phyloP scores from a whole-genome alignment of 164 flowering plant genomes.

The Magnolia kwangsiensis region DNA sequence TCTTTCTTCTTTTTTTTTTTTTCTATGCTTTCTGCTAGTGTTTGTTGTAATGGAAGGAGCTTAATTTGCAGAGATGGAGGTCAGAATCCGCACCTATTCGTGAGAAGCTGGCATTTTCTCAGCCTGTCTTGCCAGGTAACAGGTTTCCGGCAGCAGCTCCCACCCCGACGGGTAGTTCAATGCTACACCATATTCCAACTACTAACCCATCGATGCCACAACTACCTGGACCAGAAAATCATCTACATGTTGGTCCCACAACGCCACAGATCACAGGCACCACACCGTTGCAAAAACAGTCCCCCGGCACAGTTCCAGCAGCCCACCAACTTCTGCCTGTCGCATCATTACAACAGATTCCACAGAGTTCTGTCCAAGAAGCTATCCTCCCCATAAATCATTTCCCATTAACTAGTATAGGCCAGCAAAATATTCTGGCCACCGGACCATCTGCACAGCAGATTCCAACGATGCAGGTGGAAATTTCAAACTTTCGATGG shows the following conservation, averaged over 20 bases:
- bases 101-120: constrained; percentile 23
- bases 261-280: not conserved
- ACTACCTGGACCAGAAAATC: not conserved
- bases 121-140: constrained; percentile 18
- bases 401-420: constrained; percentile 7
- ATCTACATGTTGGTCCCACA: constrained; percentile 9
- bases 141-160: constrained; percentile 6
- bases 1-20: constrained; percentile 4
- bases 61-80: constrained; percentile 56
- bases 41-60: not conserved
- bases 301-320: not conserved
- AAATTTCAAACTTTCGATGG: constrained; percentile 16
- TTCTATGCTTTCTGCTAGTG: not conserved
- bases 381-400: constrained; percentile 14
- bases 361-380: constrained; percentile 10
- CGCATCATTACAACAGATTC: constrained; percentile 12
- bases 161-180: constrained; percentile 2
- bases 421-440: constrained; percentile 9
- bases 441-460: constrained; percentile 15
- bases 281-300: constrained; percentile 6
- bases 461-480: not conserved
- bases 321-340: constrained; percentile 5
- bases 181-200: constrained; percentile 16
- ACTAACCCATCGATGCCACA: constrained; percentile 1
- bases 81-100: constrained; percentile 22